phyloP scores from a whole-genome alignment of 345 rosid genomes.

The Gossypium thurberi region DNA sequence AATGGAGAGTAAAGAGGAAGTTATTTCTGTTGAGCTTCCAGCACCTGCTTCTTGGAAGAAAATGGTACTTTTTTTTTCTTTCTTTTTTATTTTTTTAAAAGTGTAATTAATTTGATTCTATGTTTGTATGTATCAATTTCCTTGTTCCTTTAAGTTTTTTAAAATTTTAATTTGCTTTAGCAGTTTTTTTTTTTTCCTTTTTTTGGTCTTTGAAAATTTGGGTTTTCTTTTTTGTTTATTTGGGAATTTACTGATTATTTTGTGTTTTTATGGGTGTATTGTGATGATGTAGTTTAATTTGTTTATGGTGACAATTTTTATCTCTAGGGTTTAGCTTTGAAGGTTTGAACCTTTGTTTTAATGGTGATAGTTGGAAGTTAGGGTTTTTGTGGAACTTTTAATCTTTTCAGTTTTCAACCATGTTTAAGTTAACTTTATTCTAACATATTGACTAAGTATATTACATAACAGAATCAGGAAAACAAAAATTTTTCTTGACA shows the following conservation, averaged over 20 bases:
- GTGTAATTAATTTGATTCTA: background rate
- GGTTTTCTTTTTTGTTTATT: constrained; percentile 2
- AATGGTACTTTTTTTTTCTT: constrained; percentile 32
- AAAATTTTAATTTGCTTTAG: background rate
- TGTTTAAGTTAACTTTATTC: background rate
- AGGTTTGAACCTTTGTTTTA: constrained; percentile 3
- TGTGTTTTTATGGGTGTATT: background rate
- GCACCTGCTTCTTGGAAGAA: constrained; percentile 83
- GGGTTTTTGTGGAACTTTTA: constrained; percentile 15
- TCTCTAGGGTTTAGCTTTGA: constrained; percentile 11
- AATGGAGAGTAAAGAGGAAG: constrained; percentile 48
- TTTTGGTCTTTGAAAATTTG: background rate
- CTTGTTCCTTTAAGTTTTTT: background rate
- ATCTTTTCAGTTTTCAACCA: background rate
- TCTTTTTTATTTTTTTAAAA: background rate
- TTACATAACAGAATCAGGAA: background rate
- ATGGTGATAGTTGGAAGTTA: constrained; percentile 8
- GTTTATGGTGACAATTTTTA: background rate
- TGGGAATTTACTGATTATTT: background rate
- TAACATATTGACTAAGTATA: background rate
- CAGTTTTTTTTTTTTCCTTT: background rate
- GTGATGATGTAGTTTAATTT: background rate
- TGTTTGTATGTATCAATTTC: background rate
- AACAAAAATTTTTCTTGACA: background rate
- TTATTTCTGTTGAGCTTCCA: constrained; percentile 59